A percentile compares a stretch with the other conserved stretches of the same genome.
These are phyloP conservation scores for Crucibulum laeve DNA, from an alignment of 768 basidiomycete genomes.

Conservation along the genomic window DNA sequence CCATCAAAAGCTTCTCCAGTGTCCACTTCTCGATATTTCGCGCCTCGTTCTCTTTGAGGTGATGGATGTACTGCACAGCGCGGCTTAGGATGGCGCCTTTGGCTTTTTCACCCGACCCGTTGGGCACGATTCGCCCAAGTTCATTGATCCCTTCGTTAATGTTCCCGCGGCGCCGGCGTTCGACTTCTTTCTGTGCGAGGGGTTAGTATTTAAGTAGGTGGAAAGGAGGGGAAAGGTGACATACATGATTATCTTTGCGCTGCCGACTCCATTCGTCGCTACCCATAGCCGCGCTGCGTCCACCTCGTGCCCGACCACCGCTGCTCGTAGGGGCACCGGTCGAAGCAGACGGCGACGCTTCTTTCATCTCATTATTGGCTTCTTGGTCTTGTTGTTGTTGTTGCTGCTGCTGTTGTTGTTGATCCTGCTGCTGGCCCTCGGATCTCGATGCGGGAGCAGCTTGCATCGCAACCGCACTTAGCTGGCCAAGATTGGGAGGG, in stretches of 20 bases:
- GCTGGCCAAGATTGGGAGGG: constrained; percentile 58
- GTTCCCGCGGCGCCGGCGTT: constrained; percentile 88
- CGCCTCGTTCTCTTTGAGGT: constrained; percentile 87
- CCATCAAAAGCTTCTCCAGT: constrained; percentile 86
- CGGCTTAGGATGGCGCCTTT: constrained; percentile 87
- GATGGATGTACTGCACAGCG: constrained; percentile 89
- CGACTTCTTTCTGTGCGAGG: constrained; percentile 88
- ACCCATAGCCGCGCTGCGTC: constrained; percentile 59
- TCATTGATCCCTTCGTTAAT: constrained; percentile 97
- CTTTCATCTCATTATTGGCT: constrained; percentile 6
- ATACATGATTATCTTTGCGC: constrained; percentile 78
- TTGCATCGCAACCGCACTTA: constrained; percentile 50
- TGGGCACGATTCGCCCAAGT: constrained; percentile 84
- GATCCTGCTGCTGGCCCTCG: neutral
- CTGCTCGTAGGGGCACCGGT: constrained; percentile 22
- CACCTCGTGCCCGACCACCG: constrained; percentile 41
- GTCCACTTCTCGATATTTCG: constrained; percentile 94
- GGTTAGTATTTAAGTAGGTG: constrained; percentile 3
- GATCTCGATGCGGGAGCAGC: constrained; percentile 22
- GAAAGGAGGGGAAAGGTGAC: constrained; percentile 16
- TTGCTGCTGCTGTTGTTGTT: constrained; percentile 8
- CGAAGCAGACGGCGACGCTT: constrained; percentile 13
- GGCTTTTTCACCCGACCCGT: constrained; percentile 80
- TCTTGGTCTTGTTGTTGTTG: constrained; percentile 11
- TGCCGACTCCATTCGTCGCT: constrained; percentile 78